Evolutionary conservation across 2,329 filamentous ascomycete species (phyloP), one percentile per base, ranked within the genome.

Genomic region (Rasamsonia emersonii): DNA sequence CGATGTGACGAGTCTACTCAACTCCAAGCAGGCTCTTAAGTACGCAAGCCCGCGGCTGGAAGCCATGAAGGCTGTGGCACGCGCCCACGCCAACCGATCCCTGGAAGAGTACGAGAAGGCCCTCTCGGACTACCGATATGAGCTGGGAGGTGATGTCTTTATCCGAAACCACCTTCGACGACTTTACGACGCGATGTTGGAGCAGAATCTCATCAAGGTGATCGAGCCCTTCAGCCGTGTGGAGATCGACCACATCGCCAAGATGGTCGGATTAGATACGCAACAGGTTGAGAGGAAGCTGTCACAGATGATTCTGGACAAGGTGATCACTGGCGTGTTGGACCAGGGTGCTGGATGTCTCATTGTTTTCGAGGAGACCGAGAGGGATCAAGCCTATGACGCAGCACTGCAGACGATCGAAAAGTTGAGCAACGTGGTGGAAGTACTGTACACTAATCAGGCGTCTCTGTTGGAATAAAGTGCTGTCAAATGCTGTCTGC

Each of bases 161-260:
- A 93, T 98, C 62, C 86, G 89, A 42, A 94, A 91, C 63, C 91
- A 98, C 66, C 79, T 98, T 46, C 85, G 88, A 39, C 82, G 86
- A 30, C 73, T 98, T 31, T 98, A 98, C 67, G 91, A 98, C 62
- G 86, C 88, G 58, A 95, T 98, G 86, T 65, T 98, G 55, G 91
- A 98, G 70, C 91, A 98, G 73, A 98, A 98, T 63, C 75, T 98
- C 24, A 93, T 96, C 74, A 96, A 98, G 71, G 91, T 98, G 42
- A 98, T 98, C 56, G 91, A 98, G 71, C 91, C 91, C 14, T 98
- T 96, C 67, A 93, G 85, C 53, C 78, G 88, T 41, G 91, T 98
- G 33, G 91, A 98, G 66, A 93, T 98, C 50, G 82, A 81, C 49
- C 91, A 98, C 59, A 86, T 98, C 51, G 89, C 91, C 47, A 86